Evolutionary conservation across 2,329 filamentous ascomycete species (phyloP), one percentile per base, ranked within the genome.

Genomic region (Juglanconis sp.): DNA sequence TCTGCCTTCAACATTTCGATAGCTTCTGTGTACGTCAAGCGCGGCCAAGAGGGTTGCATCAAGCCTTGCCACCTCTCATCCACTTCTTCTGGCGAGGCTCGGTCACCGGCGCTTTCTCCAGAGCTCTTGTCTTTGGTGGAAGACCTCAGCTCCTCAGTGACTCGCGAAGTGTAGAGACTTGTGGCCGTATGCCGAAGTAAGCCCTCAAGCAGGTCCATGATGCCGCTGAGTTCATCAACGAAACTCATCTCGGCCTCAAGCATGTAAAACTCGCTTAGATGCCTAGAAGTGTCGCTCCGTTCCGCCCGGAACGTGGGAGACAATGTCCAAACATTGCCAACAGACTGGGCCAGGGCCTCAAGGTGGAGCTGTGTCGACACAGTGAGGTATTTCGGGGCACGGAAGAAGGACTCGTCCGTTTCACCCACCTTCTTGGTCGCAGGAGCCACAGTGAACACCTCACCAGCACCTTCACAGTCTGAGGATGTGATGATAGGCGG

Each of bases 181-280:
- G 65, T 75, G 61, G 69, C 69, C 65, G 83, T 65, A 71, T 78
- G 77, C 47, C 85, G 84, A 54, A 97, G 79, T 82, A 96, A 87
- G 57, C 87, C 80, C 73, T 98, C 92, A 2, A 92, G 84, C n/a
- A 94, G 74, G 59, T 87, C 80, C 83, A 96, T 95, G 67, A 99
- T 80, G 32, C 83, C 78, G 35, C 82, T 77, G 65, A 96, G 79
- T 64, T 86, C 78, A 51, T 90, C 81, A 47, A 88, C 84, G 72
- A 96, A 96, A 68, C 87, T 88, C 71, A 93, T 79, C 74, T 99
- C 95, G 15, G 88, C 93, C 75, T 99, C 95, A 2, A 99, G 84
- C 95, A 99, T 98, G 76, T 98, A 98, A 70, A 99, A 98, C 71
- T 99, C 95, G 77, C 92, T 96, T 63, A 99, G 80, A 75, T 99